Evolutionary conservation across 2,329 filamentous ascomycete species (phyloP), one percentile per base, ranked within the genome.

Genomic region (Penicillium hordei): DNA sequence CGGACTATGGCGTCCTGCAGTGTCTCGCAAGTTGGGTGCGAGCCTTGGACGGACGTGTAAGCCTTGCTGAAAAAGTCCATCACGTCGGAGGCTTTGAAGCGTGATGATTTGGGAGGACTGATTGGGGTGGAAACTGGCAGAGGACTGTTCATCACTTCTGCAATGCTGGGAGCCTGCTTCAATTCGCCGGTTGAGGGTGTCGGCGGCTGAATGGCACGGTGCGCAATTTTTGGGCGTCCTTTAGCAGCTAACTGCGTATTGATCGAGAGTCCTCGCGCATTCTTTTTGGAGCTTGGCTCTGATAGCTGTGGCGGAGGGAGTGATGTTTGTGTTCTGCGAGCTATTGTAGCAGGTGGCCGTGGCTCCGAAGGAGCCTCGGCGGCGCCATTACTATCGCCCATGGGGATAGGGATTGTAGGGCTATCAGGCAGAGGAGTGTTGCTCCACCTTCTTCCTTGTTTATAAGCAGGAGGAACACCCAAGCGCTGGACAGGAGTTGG

Each of bases 1-100:
- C 75, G 73, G 33, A 78, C 65, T 39, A 78, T 78, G 17, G 75
- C 70, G 64, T 78, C 76, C 57, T 78, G 75, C 15, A 78, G 62
- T 5, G 71, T 73, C 59, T 78, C 75, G 52, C 74, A 75, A 1
- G 73, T 76, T 15, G 76, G 71, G 44, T 73, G 66, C 2, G 70
- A 60, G n/a, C 64, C 58, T 45, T 70, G 68, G 7, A 66, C 66
- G 2, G 73, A 70, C 36, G 52, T 63, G 45, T 73, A 76, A 6
- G 74, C 74, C 61, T 76, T 72, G 50, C 65, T 74, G 50, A 78
- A 75, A 60, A 78, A 63, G 27, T 73, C 71, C 74, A 78, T 77
- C 33, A 78, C 73, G 55, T 78, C 75, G 6, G 72, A 68, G 17
- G 72, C 65, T 49, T 74, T 76, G 50, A 71, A 69, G 19, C 64